Conservation (phyloP, 2,329 filamentous ascomycete genomes). For the Aspergillus caelatus region DNA sequence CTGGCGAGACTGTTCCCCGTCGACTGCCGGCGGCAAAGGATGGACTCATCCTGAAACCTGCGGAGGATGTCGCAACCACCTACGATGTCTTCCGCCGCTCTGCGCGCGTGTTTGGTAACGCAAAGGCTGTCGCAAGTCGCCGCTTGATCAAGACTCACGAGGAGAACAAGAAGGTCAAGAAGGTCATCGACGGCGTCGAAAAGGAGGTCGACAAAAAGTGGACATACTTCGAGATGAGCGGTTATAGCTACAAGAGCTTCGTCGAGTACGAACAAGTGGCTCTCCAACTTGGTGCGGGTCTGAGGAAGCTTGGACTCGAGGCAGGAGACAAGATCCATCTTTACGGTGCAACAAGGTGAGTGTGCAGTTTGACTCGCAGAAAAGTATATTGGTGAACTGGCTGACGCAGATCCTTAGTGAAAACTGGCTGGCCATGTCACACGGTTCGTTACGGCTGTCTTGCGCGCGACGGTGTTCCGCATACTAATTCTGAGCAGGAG, state of each 20-base stretch:
- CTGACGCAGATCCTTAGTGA: slow-evolving; percentile 52
- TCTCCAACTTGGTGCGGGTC: slow-evolving; percentile 69
- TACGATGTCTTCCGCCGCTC: slow-evolving; percentile 77
- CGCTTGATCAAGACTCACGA: slow-evolving; percentile 75
- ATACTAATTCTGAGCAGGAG: slow-evolving; percentile 45
- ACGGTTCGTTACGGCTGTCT: slow-evolving; percentile 52
- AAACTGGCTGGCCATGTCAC: slow-evolving; percentile 82
- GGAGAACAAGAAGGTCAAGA: slow-evolving; percentile 88
- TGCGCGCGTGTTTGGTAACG: slow-evolving; percentile 64
- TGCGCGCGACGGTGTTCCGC: background rate
- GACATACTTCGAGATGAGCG: slow-evolving; percentile 83
- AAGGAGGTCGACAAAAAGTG: slow-evolving; percentile 85
- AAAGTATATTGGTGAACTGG: background rate
- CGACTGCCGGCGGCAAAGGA: slow-evolving; percentile 73
- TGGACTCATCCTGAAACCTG: slow-evolving; percentile 66
- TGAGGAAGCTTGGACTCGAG: slow-evolving; percentile 73
- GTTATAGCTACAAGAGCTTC: slow-evolving; percentile 77
- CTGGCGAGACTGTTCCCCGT: slow-evolving; percentile 83
- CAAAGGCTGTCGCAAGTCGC: slow-evolving; percentile 70
- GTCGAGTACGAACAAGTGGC: slow-evolving; percentile 74
- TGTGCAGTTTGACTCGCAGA: slow-evolving; percentile 9
- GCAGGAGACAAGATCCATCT: slow-evolving; percentile 73
- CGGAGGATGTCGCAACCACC: slow-evolving; percentile 72
- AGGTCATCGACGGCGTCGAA: slow-evolving; percentile 79
- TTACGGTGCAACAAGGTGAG: slow-evolving; percentile 79